Conservation (phyloP, 148 eudicot species). For the Camellia lanceoleosa region DNA sequence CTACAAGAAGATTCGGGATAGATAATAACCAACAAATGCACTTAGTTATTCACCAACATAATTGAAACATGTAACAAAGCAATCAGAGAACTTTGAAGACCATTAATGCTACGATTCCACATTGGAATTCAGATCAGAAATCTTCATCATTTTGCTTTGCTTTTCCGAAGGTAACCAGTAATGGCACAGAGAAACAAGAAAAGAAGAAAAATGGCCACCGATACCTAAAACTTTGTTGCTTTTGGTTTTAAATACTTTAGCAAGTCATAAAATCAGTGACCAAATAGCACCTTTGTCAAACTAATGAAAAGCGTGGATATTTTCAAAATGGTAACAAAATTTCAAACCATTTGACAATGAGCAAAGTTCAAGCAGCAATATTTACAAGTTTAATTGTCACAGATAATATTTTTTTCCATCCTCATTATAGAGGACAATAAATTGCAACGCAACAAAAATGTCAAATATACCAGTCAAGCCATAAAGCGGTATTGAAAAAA, state of each 20-base stretch:
- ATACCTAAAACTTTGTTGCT: background rate
- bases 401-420: no score
- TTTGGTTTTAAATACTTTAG: background rate
- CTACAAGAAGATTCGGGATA: background rate
- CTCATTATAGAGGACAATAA: background rate
- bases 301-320: no score
- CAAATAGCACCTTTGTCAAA: background rate
- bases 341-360: background rate
- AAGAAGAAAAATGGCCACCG: background rate
- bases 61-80: background rate
- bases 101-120: background rate
- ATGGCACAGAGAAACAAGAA: background rate
- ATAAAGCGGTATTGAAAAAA: background rate
- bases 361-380: background rate
- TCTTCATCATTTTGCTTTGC: constrained; percentile 9
- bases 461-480: background rate
- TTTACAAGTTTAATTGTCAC: background rate
- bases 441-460: background rate
- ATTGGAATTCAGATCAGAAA: constrained; percentile 4
- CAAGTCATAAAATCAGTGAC: background rate
- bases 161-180: background rate
- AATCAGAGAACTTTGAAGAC: constrained; percentile 13
- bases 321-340: background rate
- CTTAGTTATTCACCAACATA: background rate
- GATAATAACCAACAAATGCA: background rate